Evolutionary conservation across 1,284 basidiomycete genomes (phyloP), one percentile per base, ranked within the genome.

Genomic region (Xerocomus minutiporus): DNA sequence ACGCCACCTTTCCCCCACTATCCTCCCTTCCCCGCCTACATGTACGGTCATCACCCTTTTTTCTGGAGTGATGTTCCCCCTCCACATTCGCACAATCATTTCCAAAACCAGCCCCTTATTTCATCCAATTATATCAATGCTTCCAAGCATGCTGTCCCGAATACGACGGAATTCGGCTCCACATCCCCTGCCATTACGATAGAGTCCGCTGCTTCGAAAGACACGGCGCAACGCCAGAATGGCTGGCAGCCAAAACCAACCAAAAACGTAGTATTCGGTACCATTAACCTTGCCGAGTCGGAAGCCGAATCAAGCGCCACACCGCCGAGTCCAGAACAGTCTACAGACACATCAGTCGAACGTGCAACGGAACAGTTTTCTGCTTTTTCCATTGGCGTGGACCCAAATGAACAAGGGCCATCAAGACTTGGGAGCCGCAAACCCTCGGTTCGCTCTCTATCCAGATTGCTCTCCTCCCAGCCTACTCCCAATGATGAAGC

Each of bases 251-350:
- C 41, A 1, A 57, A 25, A 40, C 39, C 53, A 5, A 39, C 61
- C 25, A 64, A 50, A 54, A 59, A 40, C 20, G 66, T 65, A 28
- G 70, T 79, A n/a, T 83, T 83, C 61, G 82, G 82, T 7, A 81
- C 76, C 54, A 74, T 83, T 49, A 66, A 69, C 17, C 55, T 62
- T 17, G 58, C 69, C 12, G 62, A 65, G 1, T 32, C 53, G n/a
- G 52, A 50, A 20, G 47, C 55, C 26, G 48, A 56, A 15, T 8
- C 46, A 13, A 41, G 2, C 6, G 7, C 28, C 23, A 13, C 44
- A 0, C 35, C 38, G 1, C 34, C n/a, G n/a, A 63, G 57, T 28
- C 60, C 59, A 9, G 66, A 61, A 45, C 71, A 66, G 23, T 67
- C 60, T 15, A 23, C 48, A 7, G 44, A 50, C 26, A 3, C 42